Base-by-base conservation (phyloP, 352 stramenopile species). In the Phytophthora ohioensis region DNA sequence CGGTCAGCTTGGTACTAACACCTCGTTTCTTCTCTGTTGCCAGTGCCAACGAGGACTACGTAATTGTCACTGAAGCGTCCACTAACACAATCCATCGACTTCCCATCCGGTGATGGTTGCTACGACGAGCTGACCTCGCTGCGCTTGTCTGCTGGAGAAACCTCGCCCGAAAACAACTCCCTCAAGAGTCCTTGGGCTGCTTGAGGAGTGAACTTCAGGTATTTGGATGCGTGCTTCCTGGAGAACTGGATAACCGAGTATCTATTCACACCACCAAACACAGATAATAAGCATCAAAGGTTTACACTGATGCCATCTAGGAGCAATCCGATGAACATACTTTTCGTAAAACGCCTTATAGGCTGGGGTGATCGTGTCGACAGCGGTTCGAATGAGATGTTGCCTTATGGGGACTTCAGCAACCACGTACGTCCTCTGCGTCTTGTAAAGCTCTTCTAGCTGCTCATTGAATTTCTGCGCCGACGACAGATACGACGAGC, bases 331-430 rank as follows among this genome's bases (percentile, higher is more conserved):
- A 64, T 36, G 35, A 11, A 27, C 76, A 52, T 71, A 95, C 88
- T 98, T 98, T 48, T 97, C 82, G 73, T 93, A 98, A 55, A 98
- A 98, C 4, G 59, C 35, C n/a, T 91, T 91, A 77, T 98, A 98
- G 45, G 79, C 66, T 43, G 91, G 89, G 31, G 98, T 72, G 65
- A 98, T 96, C 2, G 91, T 80, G 36, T 89, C 79, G 17, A 91
- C 73, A 5, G 96, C 93, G 43, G 91, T 90, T 69, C 90, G 78
- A 67, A 97, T 91, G 4, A 98, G 60, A 51, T 90, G 75, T 51
- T 97, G 83, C 46, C 94, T 85, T 31, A 97, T 81, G 7, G 91
- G 81, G 48, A 85, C 77, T 70, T 98, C 92, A 17, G 94, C 85
- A 3, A 98, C 88, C 30, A 94, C 91, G 42, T 97, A 94, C 4